Conservation (phyloP, 257 asterid genomes). For the Plectranthus barbatus region DNA sequence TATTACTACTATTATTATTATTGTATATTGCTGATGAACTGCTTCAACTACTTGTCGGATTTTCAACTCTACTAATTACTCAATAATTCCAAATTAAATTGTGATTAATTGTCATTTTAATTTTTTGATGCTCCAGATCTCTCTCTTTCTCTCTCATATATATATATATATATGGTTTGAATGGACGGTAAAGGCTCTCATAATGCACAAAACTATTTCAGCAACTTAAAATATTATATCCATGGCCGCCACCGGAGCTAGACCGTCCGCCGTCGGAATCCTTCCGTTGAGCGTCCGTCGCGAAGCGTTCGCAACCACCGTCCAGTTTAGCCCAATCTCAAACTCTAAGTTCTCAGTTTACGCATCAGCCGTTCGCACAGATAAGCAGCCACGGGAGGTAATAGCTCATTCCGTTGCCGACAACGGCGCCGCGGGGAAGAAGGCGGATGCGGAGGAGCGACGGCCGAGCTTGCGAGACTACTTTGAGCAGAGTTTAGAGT, state of each 20-base stretch:
- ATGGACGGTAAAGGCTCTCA: neutral
- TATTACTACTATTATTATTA: too few species aligned
- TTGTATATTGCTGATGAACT: too few species aligned
- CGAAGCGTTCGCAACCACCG: neutral
- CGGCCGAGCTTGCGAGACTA: conserved; percentile 38
- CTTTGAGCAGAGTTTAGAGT: conserved; percentile 31
- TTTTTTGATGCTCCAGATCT: neutral
- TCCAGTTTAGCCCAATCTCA: neutral
- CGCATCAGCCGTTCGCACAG: conserved; percentile 21
- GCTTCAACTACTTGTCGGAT: too few species aligned
- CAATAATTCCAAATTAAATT: neutral
- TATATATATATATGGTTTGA: neutral
- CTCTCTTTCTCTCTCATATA: neutral
- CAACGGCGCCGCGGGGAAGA: conserved; percentile 14
- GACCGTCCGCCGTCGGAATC: conserved; percentile 12
- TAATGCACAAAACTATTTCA: neutral
- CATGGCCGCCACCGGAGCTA: conserved; percentile 30
- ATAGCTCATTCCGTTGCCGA: conserved; percentile 4
- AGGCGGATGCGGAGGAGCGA: conserved; percentile 11
- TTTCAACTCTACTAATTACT: too few species aligned
- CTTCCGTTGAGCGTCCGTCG: conserved; percentile 12
- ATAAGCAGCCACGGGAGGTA: conserved; percentile 5
- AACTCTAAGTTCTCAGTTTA: conserved; percentile 14
- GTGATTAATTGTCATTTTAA: neutral
- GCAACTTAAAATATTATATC: neutral